phyloP scores from a whole-genome alignment of 2,329 filamentous ascomycete species.

The Chaetomium sp. region DNA sequence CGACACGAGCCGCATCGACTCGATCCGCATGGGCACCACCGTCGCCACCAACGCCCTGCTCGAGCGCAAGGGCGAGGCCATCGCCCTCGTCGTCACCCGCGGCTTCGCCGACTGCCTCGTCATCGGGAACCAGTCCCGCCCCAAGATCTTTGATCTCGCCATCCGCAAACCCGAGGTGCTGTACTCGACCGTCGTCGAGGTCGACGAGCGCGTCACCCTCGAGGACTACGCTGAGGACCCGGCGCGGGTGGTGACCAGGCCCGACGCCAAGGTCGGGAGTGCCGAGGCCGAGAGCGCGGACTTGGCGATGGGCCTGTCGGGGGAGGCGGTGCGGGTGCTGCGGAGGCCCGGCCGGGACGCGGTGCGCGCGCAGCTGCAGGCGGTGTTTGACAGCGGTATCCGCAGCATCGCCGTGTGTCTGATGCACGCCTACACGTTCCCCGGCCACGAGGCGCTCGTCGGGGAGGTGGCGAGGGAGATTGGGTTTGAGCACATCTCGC shows the following conservation, averaged over 20 bases:
- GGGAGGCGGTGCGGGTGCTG: conserved; percentile 73
- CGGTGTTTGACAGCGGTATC: conserved; percentile 70
- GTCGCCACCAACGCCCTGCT: conserved; percentile 91
- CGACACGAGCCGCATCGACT: conserved; percentile 82
- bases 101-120: conserved; percentile 86
- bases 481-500: conserved; percentile 79
- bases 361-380: conserved; percentile 63
- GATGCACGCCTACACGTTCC: conserved; percentile 92
- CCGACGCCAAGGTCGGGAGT: conserved; percentile 55
- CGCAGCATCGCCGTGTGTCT: conserved; percentile 84
- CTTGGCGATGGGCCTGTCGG: conserved; percentile 70
- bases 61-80: conserved; percentile 86
- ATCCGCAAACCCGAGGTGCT: conserved; percentile 86
- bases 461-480: conserved; percentile 76
- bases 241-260: conserved; percentile 57
- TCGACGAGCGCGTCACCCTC: conserved; percentile 86
- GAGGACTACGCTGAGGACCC: conserved; percentile 94
- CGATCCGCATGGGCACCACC: conserved; percentile 94
- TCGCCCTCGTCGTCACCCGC: conserved; percentile 82
- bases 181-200: conserved; percentile 82
- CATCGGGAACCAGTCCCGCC: conserved; percentile 88
- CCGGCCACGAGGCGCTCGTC: conserved; percentile 78
- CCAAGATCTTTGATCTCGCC: conserved; percentile 87
- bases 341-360: conserved; percentile 59
- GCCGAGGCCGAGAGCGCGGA: conserved; percentile 52